These are phyloP conservation scores for Zygoascus tannicola DNA, from an alignment of 805 yeast species.

Conservation along the genomic window DNA sequence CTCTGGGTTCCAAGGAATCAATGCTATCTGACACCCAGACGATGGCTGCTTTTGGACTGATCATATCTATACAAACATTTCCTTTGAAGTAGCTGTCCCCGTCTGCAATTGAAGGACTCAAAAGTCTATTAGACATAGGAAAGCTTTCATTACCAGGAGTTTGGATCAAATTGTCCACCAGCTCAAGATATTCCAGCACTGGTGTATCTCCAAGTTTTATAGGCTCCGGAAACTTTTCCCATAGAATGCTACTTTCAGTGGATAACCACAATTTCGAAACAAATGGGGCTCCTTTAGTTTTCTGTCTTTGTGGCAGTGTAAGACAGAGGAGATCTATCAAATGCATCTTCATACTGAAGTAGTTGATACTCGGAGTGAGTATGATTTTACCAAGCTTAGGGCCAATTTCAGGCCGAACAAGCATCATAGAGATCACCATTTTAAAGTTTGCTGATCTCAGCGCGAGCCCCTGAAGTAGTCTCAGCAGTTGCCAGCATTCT, in stretches of 20 bases:
- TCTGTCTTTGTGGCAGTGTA: neutral
- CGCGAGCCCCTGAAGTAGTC: neutral
- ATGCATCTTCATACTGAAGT: neutral
- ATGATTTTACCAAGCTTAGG: neutral
- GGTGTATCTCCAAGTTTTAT: neutral
- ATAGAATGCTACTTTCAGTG: neutral
- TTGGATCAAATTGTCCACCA: neutral
- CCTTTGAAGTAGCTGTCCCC: neutral
- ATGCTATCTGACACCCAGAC: too few relatives aligned
- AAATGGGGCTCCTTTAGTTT: conserved; percentile 2
- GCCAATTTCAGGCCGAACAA: neutral
- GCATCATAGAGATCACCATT: neutral
- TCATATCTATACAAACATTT: neutral
- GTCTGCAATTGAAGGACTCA: neutral
- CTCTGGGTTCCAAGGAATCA: too few relatives aligned
- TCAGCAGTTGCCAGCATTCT: neutral
- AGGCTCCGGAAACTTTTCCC: neutral
- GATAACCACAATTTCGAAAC: neutral
- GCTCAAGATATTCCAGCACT: neutral
- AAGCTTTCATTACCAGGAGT: neutral
- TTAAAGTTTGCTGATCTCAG: neutral
- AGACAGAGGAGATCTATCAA: neutral
- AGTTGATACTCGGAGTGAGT: neutral
- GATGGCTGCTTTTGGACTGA: neutral
- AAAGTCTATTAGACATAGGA: neutral